Evolutionary conservation across 1,284 basidiomycete genomes (phyloP).

Genomic region (Ustanciosporium gigantosporum): DNA sequence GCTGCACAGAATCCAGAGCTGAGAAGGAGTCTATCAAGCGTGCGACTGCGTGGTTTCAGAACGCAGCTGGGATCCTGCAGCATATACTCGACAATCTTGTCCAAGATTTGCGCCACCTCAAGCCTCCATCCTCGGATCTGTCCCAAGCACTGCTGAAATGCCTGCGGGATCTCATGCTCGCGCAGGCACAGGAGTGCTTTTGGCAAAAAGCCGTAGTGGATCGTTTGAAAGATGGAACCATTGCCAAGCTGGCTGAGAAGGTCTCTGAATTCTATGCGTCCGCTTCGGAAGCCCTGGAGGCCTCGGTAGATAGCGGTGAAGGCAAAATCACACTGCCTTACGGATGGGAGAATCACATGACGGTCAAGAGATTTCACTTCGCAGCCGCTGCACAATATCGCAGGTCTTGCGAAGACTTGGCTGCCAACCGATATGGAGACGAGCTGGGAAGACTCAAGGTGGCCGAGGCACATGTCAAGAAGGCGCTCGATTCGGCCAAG

Average conservation of each 20-base stretch:
- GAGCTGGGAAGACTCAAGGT: slow-evolving; percentile 53
- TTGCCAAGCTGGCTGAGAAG: slow-evolving; percentile 81
- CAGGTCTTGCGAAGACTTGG: slow-evolving; percentile 87
- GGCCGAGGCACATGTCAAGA: slow-evolving; percentile 67
- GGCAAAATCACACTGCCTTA: slow-evolving; percentile 60
- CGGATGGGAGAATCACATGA: slow-evolving; percentile 81
- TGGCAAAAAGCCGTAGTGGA: slow-evolving; percentile 89
- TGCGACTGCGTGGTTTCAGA: slow-evolving; percentile 48
- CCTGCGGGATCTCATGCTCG: slow-evolving; percentile 79
- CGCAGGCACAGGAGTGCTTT: slow-evolving; percentile 93
- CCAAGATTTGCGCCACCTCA: slow-evolving; percentile 14
- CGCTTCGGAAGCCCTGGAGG: slow-evolving; percentile 18
- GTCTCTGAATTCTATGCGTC: slow-evolving; percentile 62
- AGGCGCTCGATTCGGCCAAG: slow-evolving; percentile 74
- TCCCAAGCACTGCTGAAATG: slow-evolving; percentile 69
- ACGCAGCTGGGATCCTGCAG: slow-evolving; percentile 46
- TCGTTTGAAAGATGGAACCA: slow-evolving; percentile 78
- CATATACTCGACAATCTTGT: slow-evolving; percentile 36
- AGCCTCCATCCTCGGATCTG: slow-evolving; percentile 40
- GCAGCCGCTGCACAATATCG: slow-evolving; percentile 85
- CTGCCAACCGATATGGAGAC: slow-evolving; percentile 66
- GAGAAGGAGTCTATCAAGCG: slow-evolving; percentile 55
- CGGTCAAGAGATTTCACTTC: slow-evolving; percentile 84
- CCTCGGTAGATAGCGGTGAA: background rate
- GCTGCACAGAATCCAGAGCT: slow-evolving; percentile 34